Percentiles rank a stretch among this genome's conserved stretches.
Conservation (phyloP, 108 stramenopile species). For the Cyclotella atomus region DNA sequence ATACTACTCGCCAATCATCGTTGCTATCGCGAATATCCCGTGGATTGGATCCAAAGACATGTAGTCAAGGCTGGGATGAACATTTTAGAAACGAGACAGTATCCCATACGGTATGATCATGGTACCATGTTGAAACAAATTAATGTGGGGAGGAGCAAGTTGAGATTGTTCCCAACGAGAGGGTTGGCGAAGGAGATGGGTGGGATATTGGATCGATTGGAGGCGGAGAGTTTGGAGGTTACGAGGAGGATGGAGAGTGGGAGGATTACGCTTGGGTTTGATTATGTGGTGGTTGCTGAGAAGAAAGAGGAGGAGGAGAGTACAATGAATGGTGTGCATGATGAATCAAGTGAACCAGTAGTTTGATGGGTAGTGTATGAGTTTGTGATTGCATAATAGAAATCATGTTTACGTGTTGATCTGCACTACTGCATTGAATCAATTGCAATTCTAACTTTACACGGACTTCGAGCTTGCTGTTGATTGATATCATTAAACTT, state of each 20-base stretch:
- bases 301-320: slow-evolving; percentile 17
- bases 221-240: slow-evolving; percentile 62
- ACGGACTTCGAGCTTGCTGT: no score
- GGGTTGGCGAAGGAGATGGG: slow-evolving; percentile 70
- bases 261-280: slow-evolving; percentile 87
- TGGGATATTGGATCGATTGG: slow-evolving; percentile 67
- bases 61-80: slow-evolving; percentile 53
- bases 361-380: no score
- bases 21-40: slow-evolving; percentile 94
- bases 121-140: slow-evolving; percentile 86
- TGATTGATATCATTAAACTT: no score
- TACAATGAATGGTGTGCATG: not conserved
- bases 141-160: slow-evolving; percentile 88
- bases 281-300: slow-evolving; percentile 92
- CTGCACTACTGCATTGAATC: no score
- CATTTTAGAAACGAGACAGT: slow-evolving; percentile 59
- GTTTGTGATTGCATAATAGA: no score
- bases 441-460: no score
- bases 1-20: slow-evolving; percentile 93
- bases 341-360: no score
- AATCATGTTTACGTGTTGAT: no score
- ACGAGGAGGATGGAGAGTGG: slow-evolving; percentile 40
- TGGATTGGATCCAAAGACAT: slow-evolving; percentile 93
- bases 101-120: slow-evolving; percentile 91
- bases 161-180: slow-evolving; percentile 69